Percentiles rank a stretch among this genome's conserved stretches.
Evolutionary conservation across 2,329 filamentous ascomycete genomes (phyloP).

Genomic region (Alternaria sp.): DNA sequence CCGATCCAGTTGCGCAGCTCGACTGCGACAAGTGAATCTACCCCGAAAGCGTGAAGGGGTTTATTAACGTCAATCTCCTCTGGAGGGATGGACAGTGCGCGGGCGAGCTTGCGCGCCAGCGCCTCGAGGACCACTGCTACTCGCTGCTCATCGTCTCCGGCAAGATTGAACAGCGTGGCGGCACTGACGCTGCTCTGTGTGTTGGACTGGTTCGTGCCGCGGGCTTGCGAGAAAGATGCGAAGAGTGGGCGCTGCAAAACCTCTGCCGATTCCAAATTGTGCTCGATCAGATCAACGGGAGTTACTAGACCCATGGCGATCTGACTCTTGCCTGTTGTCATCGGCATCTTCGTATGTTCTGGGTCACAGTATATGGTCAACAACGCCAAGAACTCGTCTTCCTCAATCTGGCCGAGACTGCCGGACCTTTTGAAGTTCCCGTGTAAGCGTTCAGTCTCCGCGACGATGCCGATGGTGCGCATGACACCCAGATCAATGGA

Average conservation of each 20-base stretch:
- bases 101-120: not conserved
- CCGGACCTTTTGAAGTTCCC: not conserved
- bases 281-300: not conserved
- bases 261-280: not conserved
- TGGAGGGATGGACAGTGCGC: slow-evolving; percentile 25
- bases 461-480: not conserved
- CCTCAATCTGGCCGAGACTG: not conserved
- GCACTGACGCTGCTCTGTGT: not conserved
- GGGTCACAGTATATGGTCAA: not conserved
- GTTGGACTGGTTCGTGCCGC: not conserved
- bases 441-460: not conserved
- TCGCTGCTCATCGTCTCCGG: not conserved
- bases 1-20: slow-evolving; percentile 42
- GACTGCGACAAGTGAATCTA: slow-evolving; percentile 41
- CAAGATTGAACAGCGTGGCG: not conserved
- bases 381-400: not conserved
- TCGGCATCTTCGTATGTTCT: not conserved
- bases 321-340: not conserved
- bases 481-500: slow-evolving; percentile 1
- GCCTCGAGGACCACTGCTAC: not conserved
- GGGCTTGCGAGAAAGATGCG: not conserved
- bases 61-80: slow-evolving; percentile 33
- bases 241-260: not conserved
- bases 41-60: slow-evolving; percentile 28
- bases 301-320: not conserved